A percentile compares a stretch with the other conserved stretches of the same genome.
Conservation (phyloP, 208 protist genomes). For the Acanthamoeba divionensis region DNA sequence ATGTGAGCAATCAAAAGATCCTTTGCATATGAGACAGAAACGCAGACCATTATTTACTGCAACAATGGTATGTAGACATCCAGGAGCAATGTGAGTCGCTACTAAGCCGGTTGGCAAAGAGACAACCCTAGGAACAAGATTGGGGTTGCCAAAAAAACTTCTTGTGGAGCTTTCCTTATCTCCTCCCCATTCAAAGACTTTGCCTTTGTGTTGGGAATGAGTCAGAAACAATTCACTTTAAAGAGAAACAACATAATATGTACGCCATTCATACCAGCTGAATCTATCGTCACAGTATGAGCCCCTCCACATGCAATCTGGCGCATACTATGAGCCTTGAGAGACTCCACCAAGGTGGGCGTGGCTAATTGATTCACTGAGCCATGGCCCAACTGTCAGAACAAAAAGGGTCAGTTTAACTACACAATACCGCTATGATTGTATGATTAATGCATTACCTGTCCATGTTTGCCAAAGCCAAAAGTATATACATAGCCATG, state of each 20-base stretch:
- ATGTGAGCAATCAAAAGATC: too few relatives aligned
- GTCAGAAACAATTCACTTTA: neutral
- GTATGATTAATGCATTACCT: too few relatives aligned
- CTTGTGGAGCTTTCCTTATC: neutral
- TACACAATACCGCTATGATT: too few relatives aligned
- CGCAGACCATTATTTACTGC: too few relatives aligned
- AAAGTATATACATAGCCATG: neutral
- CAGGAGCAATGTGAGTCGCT: neutral
- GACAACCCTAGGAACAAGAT: neutral
- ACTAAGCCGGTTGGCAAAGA: neutral
- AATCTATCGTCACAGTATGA: too few relatives aligned
- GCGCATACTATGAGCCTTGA: neutral
- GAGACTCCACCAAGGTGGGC: neutral
- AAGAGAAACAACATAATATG: neutral
- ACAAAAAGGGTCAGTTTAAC: too few relatives aligned
- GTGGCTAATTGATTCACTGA: neutral
- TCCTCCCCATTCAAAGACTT: neutral
- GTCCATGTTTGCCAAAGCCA: conserved; percentile 4
- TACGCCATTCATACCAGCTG: neutral
- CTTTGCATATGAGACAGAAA: neutral
- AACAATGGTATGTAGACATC: neutral
- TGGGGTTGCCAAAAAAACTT: neutral
- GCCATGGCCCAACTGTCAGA: neutral
- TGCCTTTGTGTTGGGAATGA: neutral
- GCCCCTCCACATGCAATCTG: neutral